Percentiles rank a stretch among this genome's conserved stretches.
Conservation (phyloP, 169 alveolate genomes). For the Cryptosporidium xiaoi region DNA sequence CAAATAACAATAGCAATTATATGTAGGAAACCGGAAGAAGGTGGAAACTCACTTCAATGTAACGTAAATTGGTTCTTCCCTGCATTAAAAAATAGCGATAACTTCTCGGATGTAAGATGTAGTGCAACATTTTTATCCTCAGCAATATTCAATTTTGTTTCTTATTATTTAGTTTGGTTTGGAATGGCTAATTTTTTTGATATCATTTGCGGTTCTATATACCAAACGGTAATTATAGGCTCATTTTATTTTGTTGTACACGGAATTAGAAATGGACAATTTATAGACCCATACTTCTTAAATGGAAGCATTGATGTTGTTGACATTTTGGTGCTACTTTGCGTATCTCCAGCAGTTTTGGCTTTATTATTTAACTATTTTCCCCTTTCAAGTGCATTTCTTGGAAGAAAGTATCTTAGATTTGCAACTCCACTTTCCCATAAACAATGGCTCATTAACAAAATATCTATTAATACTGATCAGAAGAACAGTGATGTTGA, state of each 20-base stretch:
- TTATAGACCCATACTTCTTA: constrained; percentile 44
- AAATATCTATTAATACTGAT: constrained; percentile 28
- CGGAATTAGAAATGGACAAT: constrained; percentile 36
- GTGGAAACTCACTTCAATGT: constrained; percentile 21
- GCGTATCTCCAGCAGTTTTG: constrained; percentile 58
- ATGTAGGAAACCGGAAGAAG: constrained; percentile 60
- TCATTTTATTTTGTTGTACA: constrained; percentile 57
- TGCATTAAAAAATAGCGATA: neutral
- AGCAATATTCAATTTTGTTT: constrained; percentile 8
- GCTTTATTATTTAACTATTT: constrained; percentile 44
- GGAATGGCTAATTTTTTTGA: constrained; percentile 56
- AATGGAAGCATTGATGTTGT: constrained; percentile 25
- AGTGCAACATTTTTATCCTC: constrained; percentile 24
- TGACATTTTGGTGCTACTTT: constrained; percentile 36
- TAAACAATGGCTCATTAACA: constrained; percentile 59
- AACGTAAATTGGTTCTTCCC: constrained; percentile 63
- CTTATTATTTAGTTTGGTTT: constrained; percentile 43
- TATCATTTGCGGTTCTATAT: constrained; percentile 54
- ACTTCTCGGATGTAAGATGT: constrained; percentile 5
- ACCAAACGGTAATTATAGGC: constrained; percentile 40
- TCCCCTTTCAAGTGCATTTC: constrained; percentile 70
- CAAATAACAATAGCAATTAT: constrained; percentile 45
- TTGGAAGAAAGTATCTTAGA: constrained; percentile 65
- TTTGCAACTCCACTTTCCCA: constrained; percentile 66
- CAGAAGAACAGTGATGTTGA: constrained; percentile 32